A percentile compares a stretch with the other conserved stretches of the same genome.
These are phyloP conservation scores for Tuber magnatum DNA, from an alignment of 495 filamentous ascomycete species.

Conservation along the genomic window DNA sequence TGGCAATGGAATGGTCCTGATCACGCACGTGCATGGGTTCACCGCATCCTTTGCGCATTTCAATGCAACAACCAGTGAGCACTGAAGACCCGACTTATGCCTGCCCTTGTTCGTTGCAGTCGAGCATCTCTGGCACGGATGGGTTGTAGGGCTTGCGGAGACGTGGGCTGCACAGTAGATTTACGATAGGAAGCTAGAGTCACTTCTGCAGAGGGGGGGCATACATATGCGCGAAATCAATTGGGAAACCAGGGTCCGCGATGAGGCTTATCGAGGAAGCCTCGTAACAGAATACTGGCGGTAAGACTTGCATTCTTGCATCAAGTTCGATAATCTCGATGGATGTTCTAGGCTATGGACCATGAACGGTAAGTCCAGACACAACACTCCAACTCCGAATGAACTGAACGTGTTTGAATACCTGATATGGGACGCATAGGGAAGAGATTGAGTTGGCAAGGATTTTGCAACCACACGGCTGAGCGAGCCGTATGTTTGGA, in stretches of 20 bases:
- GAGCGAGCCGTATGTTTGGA: neutral
- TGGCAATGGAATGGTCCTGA: neutral
- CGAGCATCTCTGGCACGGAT: neutral
- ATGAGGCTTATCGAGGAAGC: constrained; percentile 17
- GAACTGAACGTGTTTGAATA: neutral
- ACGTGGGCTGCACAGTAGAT: neutral
- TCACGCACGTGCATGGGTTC: neutral
- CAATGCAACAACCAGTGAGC: neutral
- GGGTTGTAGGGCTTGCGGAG: neutral
- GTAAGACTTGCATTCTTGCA: constrained; percentile 24
- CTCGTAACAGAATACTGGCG: constrained; percentile 12
- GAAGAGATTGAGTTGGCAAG: neutral
- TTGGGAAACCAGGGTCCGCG: neutral
- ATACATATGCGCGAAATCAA: neutral
- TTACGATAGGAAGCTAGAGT: neutral
- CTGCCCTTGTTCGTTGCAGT: neutral
- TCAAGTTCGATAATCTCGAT: constrained; percentile 23
- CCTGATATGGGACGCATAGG: neutral
- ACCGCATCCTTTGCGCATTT: neutral
- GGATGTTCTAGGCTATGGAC: constrained; percentile 20
- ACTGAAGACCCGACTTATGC: neutral
- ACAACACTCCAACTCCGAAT: neutral
- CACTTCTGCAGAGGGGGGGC: neutral
- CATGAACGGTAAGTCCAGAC: constrained; percentile 22
- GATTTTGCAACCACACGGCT: neutral